Percentiles rank a stretch among this genome's conserved stretches.
These are phyloP conservation scores for Didymosphaeria variabile DNA, from an alignment of 2,329 filamentous ascomycete species.

Conservation along the genomic window DNA sequence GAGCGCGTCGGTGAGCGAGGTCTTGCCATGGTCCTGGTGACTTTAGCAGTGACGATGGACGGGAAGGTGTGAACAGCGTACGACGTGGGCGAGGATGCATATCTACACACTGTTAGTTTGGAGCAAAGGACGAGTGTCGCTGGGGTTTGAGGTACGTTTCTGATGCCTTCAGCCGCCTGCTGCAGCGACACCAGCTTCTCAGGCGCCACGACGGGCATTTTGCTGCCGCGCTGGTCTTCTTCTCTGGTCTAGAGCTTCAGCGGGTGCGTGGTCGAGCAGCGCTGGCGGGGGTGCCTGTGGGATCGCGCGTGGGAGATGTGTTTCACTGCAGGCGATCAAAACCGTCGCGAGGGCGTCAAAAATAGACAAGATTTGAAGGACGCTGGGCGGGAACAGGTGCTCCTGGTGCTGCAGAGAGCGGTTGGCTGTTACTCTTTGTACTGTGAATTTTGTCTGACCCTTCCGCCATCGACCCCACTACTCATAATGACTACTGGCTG, in stretches of 20 bases:
- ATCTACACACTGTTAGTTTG: slow-evolving; percentile 66
- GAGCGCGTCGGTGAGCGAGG: slow-evolving; percentile 92
- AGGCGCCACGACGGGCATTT: slow-evolving; percentile 90
- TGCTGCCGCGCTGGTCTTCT: slow-evolving; percentile 33
- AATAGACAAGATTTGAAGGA: slow-evolving; percentile 16
- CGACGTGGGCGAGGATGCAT: slow-evolving; percentile 92
- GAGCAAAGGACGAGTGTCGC: slow-evolving; percentile 22
- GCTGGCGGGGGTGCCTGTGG: background rate
- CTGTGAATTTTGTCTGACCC: background rate
- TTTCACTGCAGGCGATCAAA: slow-evolving; percentile 10
- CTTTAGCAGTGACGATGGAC: slow-evolving; percentile 26
- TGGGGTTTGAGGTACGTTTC: slow-evolving; percentile 75
- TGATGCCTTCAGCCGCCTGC: slow-evolving; percentile 83
- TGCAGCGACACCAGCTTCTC: slow-evolving; percentile 93
- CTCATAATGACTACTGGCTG: slow-evolving; percentile 1
- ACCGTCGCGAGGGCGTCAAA: slow-evolving; percentile 1
- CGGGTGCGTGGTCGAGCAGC: background rate
- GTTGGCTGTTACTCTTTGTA: background rate
- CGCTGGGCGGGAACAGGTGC: slow-evolving; percentile 8
- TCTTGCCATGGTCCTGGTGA: slow-evolving; percentile 89
- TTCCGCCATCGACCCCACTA: background rate
- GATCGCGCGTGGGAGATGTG: background rate
- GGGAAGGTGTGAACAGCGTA: slow-evolving; percentile 46
- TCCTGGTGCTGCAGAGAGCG: background rate
- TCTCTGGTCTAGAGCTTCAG: slow-evolving; percentile 1